Evolutionary conservation across 2,329 filamentous ascomycete species (phyloP), one percentile per base, ranked within the genome.

Genomic region (Talaromyces amestolkiae): DNA sequence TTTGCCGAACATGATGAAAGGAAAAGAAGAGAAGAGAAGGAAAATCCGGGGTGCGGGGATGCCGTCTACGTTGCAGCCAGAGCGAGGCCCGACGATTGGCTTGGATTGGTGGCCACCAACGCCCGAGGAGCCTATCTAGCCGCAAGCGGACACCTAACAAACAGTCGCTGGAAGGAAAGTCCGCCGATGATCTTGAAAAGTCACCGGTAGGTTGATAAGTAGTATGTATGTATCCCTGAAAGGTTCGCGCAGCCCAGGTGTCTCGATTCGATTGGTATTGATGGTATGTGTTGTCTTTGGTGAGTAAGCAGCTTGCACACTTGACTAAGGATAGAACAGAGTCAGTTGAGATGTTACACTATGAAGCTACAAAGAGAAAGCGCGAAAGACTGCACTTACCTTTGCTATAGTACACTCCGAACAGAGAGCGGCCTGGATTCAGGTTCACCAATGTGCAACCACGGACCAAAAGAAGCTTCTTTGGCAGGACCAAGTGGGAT

Each of bases 11-110:
- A 59, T 59, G 39, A 27, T 59, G 59, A 53, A 37, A 41, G 27
- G 22, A 45, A 60, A 33, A 37, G 27, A 51, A 47, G 15, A 22
- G 58, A 47, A 43, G 59, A 39, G 59, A 27, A 51, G 17, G 35
- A 35, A 45, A 63, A 63, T 63, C 61, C 61, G 61, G 61, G 61
- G 61, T 63, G 61, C 61, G 61, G 61, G 61, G 49, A 22, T 17
- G 31, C 22, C 15, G 24, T 19, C 33, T 58, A 54, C n/a, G 43
- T 47, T 27, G 15, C 15, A 8, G 13, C 5, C 45, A 27, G 13
- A 19, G 22, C 22, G 47, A 53, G 49, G 49, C 49, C 49, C 27
- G n/a, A 33, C 58, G 43, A 61, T 47, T 35, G 35, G 39, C 58
- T 27, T 49, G 27, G 59, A 24, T 51, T 61, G 27, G 39, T 35